A percentile compares a stretch with the other conserved stretches of the same genome.
Evolutionary conservation across 495 filamentous ascomycete species (phyloP).

Genomic region (Penicillium taxi): DNA sequence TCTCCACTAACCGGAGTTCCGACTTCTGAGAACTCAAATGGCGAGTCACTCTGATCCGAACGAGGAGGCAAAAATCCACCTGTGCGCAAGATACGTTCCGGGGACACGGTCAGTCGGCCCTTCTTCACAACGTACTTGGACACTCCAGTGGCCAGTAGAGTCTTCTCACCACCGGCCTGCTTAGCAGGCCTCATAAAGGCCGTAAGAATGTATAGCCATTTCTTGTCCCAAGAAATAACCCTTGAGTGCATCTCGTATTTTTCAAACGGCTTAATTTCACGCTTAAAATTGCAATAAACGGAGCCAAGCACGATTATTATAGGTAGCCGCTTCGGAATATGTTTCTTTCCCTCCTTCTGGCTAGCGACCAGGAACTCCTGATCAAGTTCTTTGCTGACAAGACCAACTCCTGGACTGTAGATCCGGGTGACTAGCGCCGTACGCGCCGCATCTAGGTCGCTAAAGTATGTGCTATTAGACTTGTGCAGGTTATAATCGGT

Average conservation of each 20-base stretch:
- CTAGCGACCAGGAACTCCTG: constrained; percentile 28
- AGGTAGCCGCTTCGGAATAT: constrained; percentile 31
- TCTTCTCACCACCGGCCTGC: constrained; percentile 37
- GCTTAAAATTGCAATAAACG: constrained; percentile 57
- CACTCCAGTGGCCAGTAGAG: constrained; percentile 65
- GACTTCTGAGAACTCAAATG: constrained; percentile 26
- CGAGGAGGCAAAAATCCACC: constrained; percentile 52
- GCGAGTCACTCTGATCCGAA: constrained; percentile 16
- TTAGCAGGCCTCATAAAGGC: constrained; percentile 56
- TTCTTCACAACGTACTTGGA: constrained; percentile 89
- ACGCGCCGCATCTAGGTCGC: constrained; percentile 63
- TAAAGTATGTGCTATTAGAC: constrained; percentile 68
- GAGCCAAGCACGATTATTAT: constrained; percentile 55
- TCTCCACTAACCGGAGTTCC: constrained; percentile 31
- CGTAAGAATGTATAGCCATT: constrained; percentile 72
- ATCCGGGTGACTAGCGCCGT: constrained; percentile 53
- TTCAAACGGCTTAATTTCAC: constrained; percentile 60
- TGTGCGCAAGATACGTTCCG: constrained; percentile 64
- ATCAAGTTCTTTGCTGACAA: constrained; percentile 42
- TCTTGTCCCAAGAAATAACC: constrained; percentile 67
- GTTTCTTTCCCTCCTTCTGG: constrained; percentile 35
- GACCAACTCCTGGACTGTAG: constrained; percentile 48
- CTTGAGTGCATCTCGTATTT: constrained; percentile 60
- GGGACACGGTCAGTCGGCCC: constrained; percentile 75
- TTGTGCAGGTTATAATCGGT: constrained; percentile 66